These are phyloP conservation scores for Lyophyllum atratum DNA, from an alignment of 768 basidiomycete species.

Conservation along the genomic window DNA sequence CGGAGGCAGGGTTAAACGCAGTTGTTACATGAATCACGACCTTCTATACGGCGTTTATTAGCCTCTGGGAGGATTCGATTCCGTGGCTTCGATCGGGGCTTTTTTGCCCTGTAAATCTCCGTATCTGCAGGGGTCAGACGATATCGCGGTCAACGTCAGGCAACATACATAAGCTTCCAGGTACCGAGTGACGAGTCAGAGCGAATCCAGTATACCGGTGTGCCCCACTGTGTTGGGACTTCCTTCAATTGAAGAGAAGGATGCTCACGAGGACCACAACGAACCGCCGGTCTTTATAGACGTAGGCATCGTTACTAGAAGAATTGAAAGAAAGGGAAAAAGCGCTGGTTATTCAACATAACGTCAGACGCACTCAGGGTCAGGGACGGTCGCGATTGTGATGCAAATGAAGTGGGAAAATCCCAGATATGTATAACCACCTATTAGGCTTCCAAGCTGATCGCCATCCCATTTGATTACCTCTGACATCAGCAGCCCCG, in stretches of 20 bases:
- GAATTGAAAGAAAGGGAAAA: neutral
- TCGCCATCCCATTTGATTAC: neutral
- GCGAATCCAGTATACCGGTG: neutral
- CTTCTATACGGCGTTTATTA: neutral
- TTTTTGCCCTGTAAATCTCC: constrained; percentile 2
- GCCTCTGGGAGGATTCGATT: neutral
- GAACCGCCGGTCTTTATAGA: neutral
- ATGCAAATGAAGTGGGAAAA: neutral
- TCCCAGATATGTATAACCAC: neutral
- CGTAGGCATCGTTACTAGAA: constrained; percentile 11
- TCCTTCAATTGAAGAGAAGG: neutral
- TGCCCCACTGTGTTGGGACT: neutral
- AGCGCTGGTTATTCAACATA: neutral
- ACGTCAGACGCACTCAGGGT: neutral
- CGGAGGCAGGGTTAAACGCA: neutral
- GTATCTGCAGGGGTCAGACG: constrained; percentile 1
- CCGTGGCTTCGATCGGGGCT: neutral
- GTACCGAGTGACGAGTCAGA: neutral
- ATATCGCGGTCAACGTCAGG: neutral
- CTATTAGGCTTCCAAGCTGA: neutral
- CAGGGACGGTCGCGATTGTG: neutral
- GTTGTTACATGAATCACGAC: neutral
- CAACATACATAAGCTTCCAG: neutral
- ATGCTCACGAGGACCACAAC: neutral
- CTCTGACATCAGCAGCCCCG: neutral